These are phyloP conservation scores for Rubia tinctorum DNA, from an alignment of 305 asterid species.

Conservation along the genomic window DNA sequence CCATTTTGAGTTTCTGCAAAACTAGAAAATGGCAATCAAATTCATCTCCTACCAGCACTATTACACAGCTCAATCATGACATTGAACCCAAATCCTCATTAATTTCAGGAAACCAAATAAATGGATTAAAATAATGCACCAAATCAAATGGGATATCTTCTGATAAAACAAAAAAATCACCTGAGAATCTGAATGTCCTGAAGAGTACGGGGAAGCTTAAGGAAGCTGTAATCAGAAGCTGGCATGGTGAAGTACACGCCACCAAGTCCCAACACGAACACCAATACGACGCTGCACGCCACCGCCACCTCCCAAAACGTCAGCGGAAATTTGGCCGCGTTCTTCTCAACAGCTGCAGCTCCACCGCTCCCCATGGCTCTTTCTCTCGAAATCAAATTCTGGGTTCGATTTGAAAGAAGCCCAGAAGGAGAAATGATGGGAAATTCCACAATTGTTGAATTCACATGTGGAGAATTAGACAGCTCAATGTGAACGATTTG, in stretches of 20 bases:
- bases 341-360: slow-evolving; percentile 21
- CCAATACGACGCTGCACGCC: slow-evolving; percentile 70
- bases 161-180: slow-evolving; percentile 17
- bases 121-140: background rate
- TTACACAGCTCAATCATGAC: background rate
- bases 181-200: slow-evolving; percentile 87
- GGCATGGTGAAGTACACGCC: slow-evolving; percentile 87
- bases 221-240: slow-evolving; percentile 86
- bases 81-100: too few relatives aligned
- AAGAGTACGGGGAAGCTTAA: slow-evolving; percentile 83
- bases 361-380: slow-evolving; percentile 3
- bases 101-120: background rate
- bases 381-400: background rate
- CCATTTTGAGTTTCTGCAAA: background rate
- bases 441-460: background rate
- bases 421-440: background rate
- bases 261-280: slow-evolving; percentile 53
- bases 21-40: background rate
- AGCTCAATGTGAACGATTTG: slow-evolving; percentile 2
- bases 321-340: slow-evolving; percentile 48
- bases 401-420: slow-evolving; percentile 5
- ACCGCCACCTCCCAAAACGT: slow-evolving; percentile 57
- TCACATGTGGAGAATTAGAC: background rate
- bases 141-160: background rate
- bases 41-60: background rate